Percentiles rank a stretch among this genome's conserved stretches.
These are phyloP conservation scores for Trypanosomatidae sp. DNA, from an alignment of 208 protist genomes.

Conservation along the genomic window DNA sequence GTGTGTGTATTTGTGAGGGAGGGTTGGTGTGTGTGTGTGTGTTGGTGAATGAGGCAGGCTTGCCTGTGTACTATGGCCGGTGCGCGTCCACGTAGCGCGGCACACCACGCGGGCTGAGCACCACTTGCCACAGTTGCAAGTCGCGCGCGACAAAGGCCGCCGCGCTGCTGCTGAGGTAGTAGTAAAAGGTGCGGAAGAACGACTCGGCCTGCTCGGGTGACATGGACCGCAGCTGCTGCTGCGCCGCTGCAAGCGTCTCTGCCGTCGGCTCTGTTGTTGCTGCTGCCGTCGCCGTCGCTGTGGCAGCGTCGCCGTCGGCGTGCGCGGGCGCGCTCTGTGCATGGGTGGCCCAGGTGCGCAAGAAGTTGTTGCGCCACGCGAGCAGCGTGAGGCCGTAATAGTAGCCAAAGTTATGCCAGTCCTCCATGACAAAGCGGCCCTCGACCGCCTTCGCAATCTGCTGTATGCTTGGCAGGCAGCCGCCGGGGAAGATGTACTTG, in stretches of 20 bases:
- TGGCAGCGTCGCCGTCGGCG: slow-evolving; percentile 3
- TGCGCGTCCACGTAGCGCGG: slow-evolving; percentile 17
- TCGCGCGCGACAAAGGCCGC: slow-evolving; percentile 30
- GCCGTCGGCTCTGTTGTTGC: too few species aligned
- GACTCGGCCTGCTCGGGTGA: background rate
- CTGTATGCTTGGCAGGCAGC: slow-evolving; percentile 25
- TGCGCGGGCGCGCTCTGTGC: slow-evolving; percentile 1
- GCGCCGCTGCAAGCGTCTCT: background rate
- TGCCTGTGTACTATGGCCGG: slow-evolving; percentile 5
- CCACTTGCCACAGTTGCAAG: slow-evolving; percentile 45
- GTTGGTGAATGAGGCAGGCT: background rate
- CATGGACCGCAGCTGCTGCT: background rate
- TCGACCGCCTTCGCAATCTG: slow-evolving; percentile 27
- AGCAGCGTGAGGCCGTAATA: slow-evolving; percentile 38
- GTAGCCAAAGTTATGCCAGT: slow-evolving; percentile 48
- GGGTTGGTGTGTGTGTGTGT: background rate
- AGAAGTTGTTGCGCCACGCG: slow-evolving; percentile 33
- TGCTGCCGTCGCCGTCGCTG: too few species aligned
- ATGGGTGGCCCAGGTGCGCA: slow-evolving; percentile 16
- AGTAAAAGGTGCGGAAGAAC: slow-evolving; percentile 61
- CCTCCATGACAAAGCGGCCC: slow-evolving; percentile 37
- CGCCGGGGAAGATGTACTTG: slow-evolving; percentile 78
- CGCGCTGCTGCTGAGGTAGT: slow-evolving; percentile 47
- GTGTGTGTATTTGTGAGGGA: background rate
- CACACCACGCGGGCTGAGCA: slow-evolving; percentile 27